Base-by-base conservation (phyloP, 108 stramenopile genomes). In the Conticribra weissflogii region DNA sequence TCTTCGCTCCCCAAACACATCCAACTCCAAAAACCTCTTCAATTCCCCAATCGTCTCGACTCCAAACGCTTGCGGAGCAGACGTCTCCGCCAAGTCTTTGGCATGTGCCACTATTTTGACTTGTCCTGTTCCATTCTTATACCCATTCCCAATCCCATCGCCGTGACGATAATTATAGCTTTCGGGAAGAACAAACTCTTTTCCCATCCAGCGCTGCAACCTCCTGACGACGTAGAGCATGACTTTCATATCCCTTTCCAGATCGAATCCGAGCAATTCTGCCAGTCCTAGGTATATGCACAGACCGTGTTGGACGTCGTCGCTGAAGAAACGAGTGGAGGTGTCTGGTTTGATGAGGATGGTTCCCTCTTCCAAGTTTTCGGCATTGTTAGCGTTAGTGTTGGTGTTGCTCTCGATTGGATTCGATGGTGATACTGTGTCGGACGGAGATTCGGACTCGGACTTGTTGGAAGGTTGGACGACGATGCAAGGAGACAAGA, bases 131-230 rank as follows among this genome's bases (percentile, higher is more conserved):
- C 22, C 1, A 22, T 3, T 44, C 63, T n/a, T n/a, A n/a, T n/a
- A n/a, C n/a, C n/a, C n/a, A n/a, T n/a, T n/a, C n/a, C n/a, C n/a
- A n/a, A n/a, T n/a, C n/a, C n/a, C n/a, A n/a, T n/a, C n/a, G n/a
- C n/a, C n/a, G n/a, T n/a, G n/a, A n/a, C n/a, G n/a, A n/a, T n/a
- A n/a, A n/a, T n/a, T n/a, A n/a, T n/a, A n/a, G n/a, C n/a, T n/a
- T 54, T 51, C 46, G 3, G 80, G 80, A 44, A 76, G 49, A 22
- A 81, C 80, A 54, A 77, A 81, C 75, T 81, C 80, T 33, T 78
- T 81, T 36, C 55, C 71, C 80, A 81, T 81, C 80, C 80, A 81
- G 31, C 65, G 54, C 56, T 81, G 80, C 45, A 81, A 54, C 41
- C 76, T 64, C 57, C 80, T 65, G 44, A 81, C 80, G 9, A 81